phyloP scores from a whole-genome alignment of 75 land plant genomes.

The Gnetum montanum region DNA sequence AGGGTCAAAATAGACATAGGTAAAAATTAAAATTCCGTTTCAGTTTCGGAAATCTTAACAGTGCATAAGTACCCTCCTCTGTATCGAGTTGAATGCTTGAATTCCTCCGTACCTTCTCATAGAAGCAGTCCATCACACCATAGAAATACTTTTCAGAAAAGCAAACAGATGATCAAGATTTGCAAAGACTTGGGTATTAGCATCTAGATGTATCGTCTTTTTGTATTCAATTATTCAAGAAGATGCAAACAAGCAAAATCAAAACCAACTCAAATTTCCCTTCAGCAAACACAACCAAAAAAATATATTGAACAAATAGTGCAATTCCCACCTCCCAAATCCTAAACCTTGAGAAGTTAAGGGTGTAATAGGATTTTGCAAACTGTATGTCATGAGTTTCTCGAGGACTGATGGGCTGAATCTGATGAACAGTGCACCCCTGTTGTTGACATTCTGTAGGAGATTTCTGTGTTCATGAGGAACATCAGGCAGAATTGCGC shows the following conservation, averaged over 20 bases:
- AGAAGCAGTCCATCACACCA: constrained; percentile 15
- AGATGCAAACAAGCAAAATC: not conserved
- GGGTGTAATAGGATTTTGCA: constrained; percentile 20
- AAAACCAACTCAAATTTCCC: not conserved
- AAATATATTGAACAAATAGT: no score
- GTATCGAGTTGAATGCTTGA: constrained; percentile 8
- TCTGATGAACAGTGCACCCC: constrained; percentile 34
- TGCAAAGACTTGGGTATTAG: constrained; percentile 7
- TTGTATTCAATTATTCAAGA: not conserved
- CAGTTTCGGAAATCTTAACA: no score
- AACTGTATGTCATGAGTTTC: constrained; percentile 11
- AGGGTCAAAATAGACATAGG: no score
- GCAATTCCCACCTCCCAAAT: constrained; percentile 55
- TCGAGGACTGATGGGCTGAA: constrained; percentile 33
- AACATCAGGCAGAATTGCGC: constrained; percentile 39
- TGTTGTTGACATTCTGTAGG: constrained; percentile 16
- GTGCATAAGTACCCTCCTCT: constrained; percentile 11
- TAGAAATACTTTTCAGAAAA: not conserved
- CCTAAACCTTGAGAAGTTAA: constrained; percentile 59
- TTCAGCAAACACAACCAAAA: no score
- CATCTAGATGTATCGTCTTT: constrained; percentile 10
- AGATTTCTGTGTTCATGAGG: constrained; percentile 45
- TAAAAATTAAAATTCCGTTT: no score
- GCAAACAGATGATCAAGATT: constrained; percentile 9
- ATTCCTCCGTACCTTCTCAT: constrained; percentile 13